Base-by-base conservation (phyloP, 2,329 filamentous ascomycete genomes). In the Dichotomopilus funicola region DNA sequence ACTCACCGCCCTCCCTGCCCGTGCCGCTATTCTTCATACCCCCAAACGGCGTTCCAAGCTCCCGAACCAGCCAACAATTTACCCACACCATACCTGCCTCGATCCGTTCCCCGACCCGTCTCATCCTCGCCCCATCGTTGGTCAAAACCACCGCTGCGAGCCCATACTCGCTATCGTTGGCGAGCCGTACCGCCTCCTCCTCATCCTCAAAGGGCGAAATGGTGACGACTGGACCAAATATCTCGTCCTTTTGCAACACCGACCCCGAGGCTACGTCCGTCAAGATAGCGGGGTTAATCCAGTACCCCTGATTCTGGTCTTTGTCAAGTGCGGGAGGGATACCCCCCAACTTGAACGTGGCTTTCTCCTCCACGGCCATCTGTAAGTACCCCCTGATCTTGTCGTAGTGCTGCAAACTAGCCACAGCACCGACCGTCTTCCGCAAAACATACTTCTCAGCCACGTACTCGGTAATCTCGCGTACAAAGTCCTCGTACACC, bases 201-300 rank as follows among this genome's bases (percentile, higher is more conserved):
- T 67, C 67, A 33, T 47, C 53, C 12, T 63, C 64, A 55, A 74
- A 75, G 1, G 65, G 67, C 5, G 65, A 67, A n/a, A 75, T 68
- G 10, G 64, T 67, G 35, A 73, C 71, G 9, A 75, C 72, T 2
- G 73, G 73, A 1, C 73, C 73, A 57, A 75, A 75, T 9, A 75
- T 65, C 61, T 75, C 73, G 45, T 75, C 72, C 35, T 60, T 65
- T 61, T 70, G 66, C 38, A 73, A 47, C 27, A 57, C 61, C 41
- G 70, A 66, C 13, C 53, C 51, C 4, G 53, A 50, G 1, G 57
- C 41, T 19, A 68, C 65, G 10, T 60, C 60, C 0, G 65, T 67
- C 10, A 69, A 54, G 7, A 68, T 56, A n/a, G 62, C 63, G 7
- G 66, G 66, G 11, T 44, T 42, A 19, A 70, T 64, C 65, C 65